Evolutionary conservation across 2,329 filamentous ascomycete genomes (phyloP).

Genomic region (Diplodia intermedia): DNA sequence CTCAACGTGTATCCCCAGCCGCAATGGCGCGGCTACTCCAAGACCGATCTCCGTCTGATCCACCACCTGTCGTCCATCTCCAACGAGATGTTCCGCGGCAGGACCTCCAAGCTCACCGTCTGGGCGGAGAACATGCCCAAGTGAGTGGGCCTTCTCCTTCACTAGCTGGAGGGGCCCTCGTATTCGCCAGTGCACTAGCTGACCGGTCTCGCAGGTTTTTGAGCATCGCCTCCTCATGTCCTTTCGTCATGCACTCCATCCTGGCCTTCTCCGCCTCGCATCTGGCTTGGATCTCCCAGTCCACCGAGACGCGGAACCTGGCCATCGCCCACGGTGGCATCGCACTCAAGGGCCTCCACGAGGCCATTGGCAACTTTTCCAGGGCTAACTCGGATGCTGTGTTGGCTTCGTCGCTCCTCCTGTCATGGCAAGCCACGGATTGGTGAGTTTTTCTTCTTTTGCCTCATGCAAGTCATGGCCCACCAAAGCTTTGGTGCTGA

Average conservation of each 20-base stretch:
- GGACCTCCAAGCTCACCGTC: conserved; percentile 83
- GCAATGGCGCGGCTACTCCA: conserved; percentile 73
- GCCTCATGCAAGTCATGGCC: too few relatives aligned
- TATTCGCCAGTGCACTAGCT: conserved; percentile 43
- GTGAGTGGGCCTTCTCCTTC: conserved; percentile 62
- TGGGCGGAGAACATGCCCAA: conserved; percentile 94
- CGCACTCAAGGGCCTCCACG: conserved; percentile 85
- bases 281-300: conserved; percentile 86
- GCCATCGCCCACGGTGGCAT: conserved; percentile 87
- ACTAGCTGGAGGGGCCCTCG: conserved; percentile 36
- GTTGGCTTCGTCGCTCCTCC: conserved; percentile 85
- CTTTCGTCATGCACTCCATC: conserved; percentile 93
- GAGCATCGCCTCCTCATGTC: conserved; percentile 78
- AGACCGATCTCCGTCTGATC: conserved; percentile 84
- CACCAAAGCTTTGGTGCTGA: conserved; percentile 35
- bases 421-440: conserved; percentile 96
- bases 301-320: conserved; percentile 83
- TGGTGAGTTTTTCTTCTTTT: conserved; percentile 68
- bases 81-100: conserved; percentile 76
- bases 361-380: conserved; percentile 84
- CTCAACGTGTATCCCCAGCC: conserved; percentile 78
- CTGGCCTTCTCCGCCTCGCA: conserved; percentile 95
- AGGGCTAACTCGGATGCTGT: conserved; percentile 88
- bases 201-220: conserved; percentile 68
- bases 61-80: conserved; percentile 89